phyloP scores from a whole-genome alignment of 352 stramenopile genomes.

The Globisporangium uncinulatum region DNA sequence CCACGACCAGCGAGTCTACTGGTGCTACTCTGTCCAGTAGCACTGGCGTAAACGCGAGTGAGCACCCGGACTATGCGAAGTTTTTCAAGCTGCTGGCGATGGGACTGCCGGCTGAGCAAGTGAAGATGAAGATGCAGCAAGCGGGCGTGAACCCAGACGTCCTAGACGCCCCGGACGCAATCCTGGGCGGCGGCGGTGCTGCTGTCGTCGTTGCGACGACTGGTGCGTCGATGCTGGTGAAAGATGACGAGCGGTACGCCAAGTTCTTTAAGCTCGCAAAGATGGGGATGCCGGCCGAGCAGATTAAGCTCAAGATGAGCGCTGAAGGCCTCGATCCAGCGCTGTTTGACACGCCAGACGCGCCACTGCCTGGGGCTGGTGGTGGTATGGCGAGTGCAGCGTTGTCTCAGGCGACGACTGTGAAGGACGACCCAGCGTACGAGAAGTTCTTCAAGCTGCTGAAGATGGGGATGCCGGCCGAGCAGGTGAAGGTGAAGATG shows the following conservation, averaged over 20 bases:
- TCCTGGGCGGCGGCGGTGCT: conserved; percentile 39
- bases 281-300: conserved; percentile 92
- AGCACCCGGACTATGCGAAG: conserved; percentile 72
- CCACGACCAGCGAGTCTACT: conserved; percentile 12
- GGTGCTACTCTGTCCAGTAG: conserved; percentile 15
- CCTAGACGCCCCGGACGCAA: conserved; percentile 61
- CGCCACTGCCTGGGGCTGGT: conserved; percentile 55
- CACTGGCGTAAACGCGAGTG: conserved; percentile 43
- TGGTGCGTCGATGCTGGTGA: conserved; percentile 33
- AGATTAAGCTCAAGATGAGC: conserved; percentile 94
- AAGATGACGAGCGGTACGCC: conserved; percentile 77
- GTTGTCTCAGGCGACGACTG: conserved; percentile 35
- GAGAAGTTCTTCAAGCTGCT: conserved; percentile 96
- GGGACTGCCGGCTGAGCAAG: conserved; percentile 72
- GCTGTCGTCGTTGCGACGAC: neutral
- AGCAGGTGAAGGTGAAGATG: conserved; percentile 94
- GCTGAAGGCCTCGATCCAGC: conserved; percentile 88
- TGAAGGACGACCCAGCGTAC: conserved; percentile 92
- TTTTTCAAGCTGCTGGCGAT: conserved; percentile 84
- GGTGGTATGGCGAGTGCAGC: conserved; percentile 3
- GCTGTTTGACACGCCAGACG: conserved; percentile 87
- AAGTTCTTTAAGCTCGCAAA: conserved; percentile 97
- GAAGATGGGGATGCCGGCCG: conserved; percentile 84
- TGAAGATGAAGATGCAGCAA: conserved; percentile 85
- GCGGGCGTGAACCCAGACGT: conserved; percentile 56